A percentile compares a stretch with the other conserved stretches of the same genome.
Conservation (phyloP, 192 early-diverging fungal genomes). For the Nowakowskiella sp. region DNA sequence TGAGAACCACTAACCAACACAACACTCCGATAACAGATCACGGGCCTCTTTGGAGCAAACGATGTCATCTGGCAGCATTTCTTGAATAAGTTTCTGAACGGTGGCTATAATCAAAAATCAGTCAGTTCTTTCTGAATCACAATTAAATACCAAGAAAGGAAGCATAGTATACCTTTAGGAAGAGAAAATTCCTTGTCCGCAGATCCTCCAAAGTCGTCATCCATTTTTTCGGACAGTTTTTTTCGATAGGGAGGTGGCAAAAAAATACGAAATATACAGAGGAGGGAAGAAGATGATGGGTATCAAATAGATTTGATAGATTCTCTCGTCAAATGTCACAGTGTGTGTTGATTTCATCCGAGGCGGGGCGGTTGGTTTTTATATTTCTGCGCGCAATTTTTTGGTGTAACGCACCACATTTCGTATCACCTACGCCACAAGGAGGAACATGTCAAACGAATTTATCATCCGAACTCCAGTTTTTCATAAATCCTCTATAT, state of each 20-base stretch:
- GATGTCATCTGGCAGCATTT: conserved; percentile 89
- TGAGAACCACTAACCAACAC: conserved; percentile 61
- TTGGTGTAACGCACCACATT: no score
- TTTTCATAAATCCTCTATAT: no score
- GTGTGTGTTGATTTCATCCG: no score
- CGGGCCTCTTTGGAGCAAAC: conserved; percentile 91
- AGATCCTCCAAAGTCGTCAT: conserved; percentile 27
- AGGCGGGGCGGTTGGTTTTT: no score
- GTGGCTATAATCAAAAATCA: conserved; percentile 50
- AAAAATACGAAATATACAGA: background rate
- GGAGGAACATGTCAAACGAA: no score
- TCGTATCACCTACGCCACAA: no score
- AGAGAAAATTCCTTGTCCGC: conserved; percentile 83
- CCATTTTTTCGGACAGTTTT: conserved; percentile 3
- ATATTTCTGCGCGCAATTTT: no score
- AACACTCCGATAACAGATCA: conserved; percentile 92
- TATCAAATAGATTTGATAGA: background rate
- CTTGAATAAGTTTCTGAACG: conserved; percentile 89
- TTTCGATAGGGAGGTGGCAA: background rate
- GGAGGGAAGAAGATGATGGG: background rate
- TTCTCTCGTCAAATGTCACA: no score
- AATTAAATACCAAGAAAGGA: background rate
- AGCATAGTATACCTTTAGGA: conserved; percentile 55
- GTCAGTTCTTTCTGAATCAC: background rate
- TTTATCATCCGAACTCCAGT: no score